phyloP scores from a whole-genome alignment of 2,329 filamentous ascomycete genomes.

The Metarhizium humberi region DNA sequence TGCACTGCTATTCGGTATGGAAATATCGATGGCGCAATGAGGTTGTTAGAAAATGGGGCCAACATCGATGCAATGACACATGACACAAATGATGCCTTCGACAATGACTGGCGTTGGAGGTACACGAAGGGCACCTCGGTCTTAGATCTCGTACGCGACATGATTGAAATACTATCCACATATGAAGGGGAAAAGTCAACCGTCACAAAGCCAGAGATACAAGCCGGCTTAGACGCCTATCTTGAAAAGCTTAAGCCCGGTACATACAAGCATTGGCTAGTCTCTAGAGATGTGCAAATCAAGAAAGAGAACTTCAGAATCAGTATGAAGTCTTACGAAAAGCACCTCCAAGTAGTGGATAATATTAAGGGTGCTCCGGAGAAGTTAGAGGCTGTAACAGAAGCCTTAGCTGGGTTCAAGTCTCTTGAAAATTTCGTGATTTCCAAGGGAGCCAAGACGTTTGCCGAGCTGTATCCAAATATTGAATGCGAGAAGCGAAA shows the following conservation, averaged over 20 bases:
- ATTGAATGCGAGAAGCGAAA: constrained; percentile 18
- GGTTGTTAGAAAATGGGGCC: constrained; percentile 54
- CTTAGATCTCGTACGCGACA: constrained; percentile 50
- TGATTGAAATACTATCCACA: constrained; percentile 38
- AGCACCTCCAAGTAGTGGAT: constrained; percentile 10
- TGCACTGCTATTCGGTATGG: constrained; percentile 44
- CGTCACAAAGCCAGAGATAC: constrained; percentile 4
- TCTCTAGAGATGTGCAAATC: constrained; percentile 26
- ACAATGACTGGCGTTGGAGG: constrained; percentile 19
- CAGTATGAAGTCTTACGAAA: constrained; percentile 19
- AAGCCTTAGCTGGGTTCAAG: constrained; percentile 42
- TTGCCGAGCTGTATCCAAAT: constrained; percentile 53
- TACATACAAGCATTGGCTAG: constrained; percentile 52
- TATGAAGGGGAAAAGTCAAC: constrained; percentile 24
- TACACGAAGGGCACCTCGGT: constrained; percentile 36
- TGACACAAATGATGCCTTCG: constrained; percentile 25
- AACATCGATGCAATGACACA: constrained; percentile 53
- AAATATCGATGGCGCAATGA: constrained; percentile 37
- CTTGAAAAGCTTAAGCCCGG: constrained; percentile 38
- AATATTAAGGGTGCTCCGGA: constrained; percentile 23
- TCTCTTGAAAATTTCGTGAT: constrained; percentile 45
- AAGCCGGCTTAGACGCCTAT: constrained; percentile 39
- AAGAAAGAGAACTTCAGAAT: constrained; percentile 23
- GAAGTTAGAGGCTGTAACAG: constrained; percentile 47
- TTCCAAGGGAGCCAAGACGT: constrained; percentile 54